Base-by-base conservation (phyloP, 768 basidiomycete genomes). In the Lyophyllum shimeji region DNA sequence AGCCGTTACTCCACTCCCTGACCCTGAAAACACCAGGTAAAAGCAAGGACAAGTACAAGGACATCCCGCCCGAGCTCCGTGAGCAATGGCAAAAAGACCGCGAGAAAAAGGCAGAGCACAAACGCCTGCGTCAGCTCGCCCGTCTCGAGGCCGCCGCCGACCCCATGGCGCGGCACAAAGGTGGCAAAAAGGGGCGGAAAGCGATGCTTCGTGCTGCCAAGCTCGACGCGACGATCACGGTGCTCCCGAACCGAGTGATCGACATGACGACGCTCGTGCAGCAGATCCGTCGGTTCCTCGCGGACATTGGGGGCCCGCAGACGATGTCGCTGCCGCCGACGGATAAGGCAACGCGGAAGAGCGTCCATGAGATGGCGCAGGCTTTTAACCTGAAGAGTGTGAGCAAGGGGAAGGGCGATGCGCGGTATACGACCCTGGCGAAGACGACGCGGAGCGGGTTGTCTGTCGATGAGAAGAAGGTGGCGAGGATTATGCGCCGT, bases 21-120 rank as follows among this genome's bases (percentile, higher is more conserved):
- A 56, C 27, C 53, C n/a, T n/a, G 13, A 45, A 12, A 11, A 23
- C 53, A 27, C 17, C 59, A 75, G 74, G 64, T 65, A 80, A 76
- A 56, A 71, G 72, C 27, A 85, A 82, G 63, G 83, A 86, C 63
- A 80, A 78, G 60, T 67, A 76, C 54, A 80, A 75, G 57, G 71
- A 74, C 45, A 62, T 89, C 11, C 82, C 90, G 0, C 63, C 73
- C 1, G 79, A 85, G 6, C 76, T 97, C 7, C 78, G 75, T 50
- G 80, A 72, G 0, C 86, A 84, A 56, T 97, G 93, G 93, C 82
- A 84, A 44, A 80, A 81, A 46, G 95, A 98, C 65, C 90, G 93
- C 1, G 72, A 76, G 50, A 89, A 86, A 74, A 98, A 97, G 67
- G 92, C 92, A 0, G 84, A 86, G 54, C 68, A 75, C 64, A 96